Percentiles rank a stretch among this genome's conserved stretches.
Conservation (phyloP, 805 yeast species). For the Ogataea zsoltii region DNA sequence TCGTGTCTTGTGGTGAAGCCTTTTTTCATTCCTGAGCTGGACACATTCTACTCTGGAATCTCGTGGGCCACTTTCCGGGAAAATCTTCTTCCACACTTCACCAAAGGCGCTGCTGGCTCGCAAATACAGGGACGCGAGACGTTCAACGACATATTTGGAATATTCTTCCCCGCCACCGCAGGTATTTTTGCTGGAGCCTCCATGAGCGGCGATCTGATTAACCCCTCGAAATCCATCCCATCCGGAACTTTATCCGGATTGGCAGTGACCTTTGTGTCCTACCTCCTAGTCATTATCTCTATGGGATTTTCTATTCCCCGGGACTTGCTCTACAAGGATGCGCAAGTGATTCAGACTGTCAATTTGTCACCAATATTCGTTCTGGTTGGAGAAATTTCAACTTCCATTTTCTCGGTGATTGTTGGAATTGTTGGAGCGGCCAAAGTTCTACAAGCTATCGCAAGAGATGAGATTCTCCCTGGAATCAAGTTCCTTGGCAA, state of each 20-base stretch:
- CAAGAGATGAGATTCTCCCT: slow-evolving; percentile 87
- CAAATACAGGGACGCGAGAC: slow-evolving; percentile 62
- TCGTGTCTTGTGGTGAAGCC: slow-evolving; percentile 70
- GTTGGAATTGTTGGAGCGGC: slow-evolving; percentile 98
- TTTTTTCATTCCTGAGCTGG: slow-evolving; percentile 53
- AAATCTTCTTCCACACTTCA: slow-evolving; percentile 78
- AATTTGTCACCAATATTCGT: slow-evolving; percentile 68
- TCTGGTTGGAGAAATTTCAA: slow-evolving; percentile 86
- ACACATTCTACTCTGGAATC: slow-evolving; percentile 65
- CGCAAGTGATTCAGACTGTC: slow-evolving; percentile 82
- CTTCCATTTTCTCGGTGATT: slow-evolving; percentile 87
- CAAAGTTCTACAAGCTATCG: slow-evolving; percentile 84
- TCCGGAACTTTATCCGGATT: slow-evolving; percentile 90
- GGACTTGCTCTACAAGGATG: slow-evolving; percentile 70
- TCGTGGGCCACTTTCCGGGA: slow-evolving; percentile 63
- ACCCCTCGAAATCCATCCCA: slow-evolving; percentile 89
- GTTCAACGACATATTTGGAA: slow-evolving; percentile 85
- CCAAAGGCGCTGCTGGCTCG: slow-evolving; percentile 92
- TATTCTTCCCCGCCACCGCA: slow-evolving; percentile 97
- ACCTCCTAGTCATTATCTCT: slow-evolving; percentile 76
- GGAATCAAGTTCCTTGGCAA: slow-evolving; percentile 62
- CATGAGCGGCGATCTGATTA: slow-evolving; percentile 90
- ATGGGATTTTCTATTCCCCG: slow-evolving; percentile 84
- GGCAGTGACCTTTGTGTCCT: slow-evolving; percentile 71
- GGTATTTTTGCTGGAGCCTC: slow-evolving; percentile 99